Evolutionary conservation across 2,329 filamentous ascomycete species (phyloP).

Genomic region (Aspergillus ruber): DNA sequence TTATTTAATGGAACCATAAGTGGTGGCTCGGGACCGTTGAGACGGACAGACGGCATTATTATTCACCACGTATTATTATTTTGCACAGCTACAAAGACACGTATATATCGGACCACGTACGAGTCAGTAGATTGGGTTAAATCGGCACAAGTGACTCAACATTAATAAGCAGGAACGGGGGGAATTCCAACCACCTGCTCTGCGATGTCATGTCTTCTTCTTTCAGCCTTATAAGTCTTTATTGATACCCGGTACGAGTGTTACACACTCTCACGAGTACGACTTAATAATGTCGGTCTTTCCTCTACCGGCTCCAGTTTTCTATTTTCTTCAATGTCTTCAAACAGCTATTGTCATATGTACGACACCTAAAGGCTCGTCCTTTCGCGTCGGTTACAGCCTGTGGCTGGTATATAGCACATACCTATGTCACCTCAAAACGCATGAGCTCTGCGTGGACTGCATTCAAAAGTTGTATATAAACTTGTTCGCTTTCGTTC

Average conservation of each 20-base stretch:
- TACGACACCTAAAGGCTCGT: not conserved
- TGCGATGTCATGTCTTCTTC: not conserved
- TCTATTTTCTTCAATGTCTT: not conserved
- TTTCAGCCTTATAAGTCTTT: not conserved
- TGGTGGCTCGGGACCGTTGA: not conserved
- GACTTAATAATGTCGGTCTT: not conserved
- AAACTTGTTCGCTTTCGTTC: not conserved
- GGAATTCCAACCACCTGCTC: not conserved
- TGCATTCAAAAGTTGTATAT: not conserved
- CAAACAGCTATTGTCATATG: not conserved
- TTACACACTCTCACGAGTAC: not conserved
- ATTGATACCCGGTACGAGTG: not conserved
- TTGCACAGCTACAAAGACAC: not conserved
- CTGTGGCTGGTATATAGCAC: not conserved
- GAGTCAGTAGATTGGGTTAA: not conserved
- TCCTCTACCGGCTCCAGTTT: not conserved
- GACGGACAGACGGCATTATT: too few species aligned
- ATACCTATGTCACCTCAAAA: not conserved
- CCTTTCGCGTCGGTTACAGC: not conserved
- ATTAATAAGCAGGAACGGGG: constrained; percentile 1
- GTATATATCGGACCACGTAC: not conserved
- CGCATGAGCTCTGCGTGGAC: not conserved
- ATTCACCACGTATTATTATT: too few species aligned
- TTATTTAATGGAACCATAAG: not conserved
- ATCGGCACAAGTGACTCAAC: not conserved